A percentile compares a stretch with the other conserved stretches of the same genome.
Evolutionary conservation across 1,139 yeast species (phyloP).

Genomic region (Hansenula anomala): DNA sequence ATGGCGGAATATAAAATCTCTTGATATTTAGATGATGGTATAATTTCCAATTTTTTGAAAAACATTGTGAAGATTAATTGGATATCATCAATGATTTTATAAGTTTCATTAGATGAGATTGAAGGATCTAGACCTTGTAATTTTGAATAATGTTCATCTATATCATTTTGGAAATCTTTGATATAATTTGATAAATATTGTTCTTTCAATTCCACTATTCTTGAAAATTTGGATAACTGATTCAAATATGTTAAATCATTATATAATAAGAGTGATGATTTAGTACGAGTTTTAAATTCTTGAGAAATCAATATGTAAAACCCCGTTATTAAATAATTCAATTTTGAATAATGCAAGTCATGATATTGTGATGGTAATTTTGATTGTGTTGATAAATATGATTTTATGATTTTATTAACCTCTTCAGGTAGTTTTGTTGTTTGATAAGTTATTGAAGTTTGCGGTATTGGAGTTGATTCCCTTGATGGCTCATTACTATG

Average conservation of each 20-base stretch:
- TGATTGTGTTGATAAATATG: slow-evolving; percentile 10
- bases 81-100: slow-evolving; percentile 8
- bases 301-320: slow-evolving; percentile 13
- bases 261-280: slow-evolving; percentile 9
- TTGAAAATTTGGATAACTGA: slow-evolving; percentile 1
- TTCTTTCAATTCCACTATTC: slow-evolving; percentile 13
- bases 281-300: slow-evolving; percentile 6
- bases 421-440: slow-evolving; percentile 12
- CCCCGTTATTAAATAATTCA: slow-evolving; percentile 13
- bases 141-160: slow-evolving; percentile 2
- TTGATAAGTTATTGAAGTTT: not conserved
- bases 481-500: slow-evolving; percentile 1
- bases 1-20: slow-evolving; percentile 8
- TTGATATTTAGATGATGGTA: slow-evolving; percentile 2
- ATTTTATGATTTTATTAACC: slow-evolving; percentile 9
- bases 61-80: slow-evolving; percentile 6
- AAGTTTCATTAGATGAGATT: slow-evolving; percentile 11
- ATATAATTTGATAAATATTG: slow-evolving; percentile 10
- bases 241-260: slow-evolving; percentile 15
- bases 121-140: slow-evolving; percentile 14
- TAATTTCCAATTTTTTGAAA: slow-evolving; percentile 4
- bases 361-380: slow-evolving; percentile 9
- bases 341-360: slow-evolving; percentile 11
- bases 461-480: slow-evolving; percentile 11
- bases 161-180: slow-evolving; percentile 6